A percentile compares a stretch with the other conserved stretches of the same genome.
Evolutionary conservation across 1,139 yeast species (phyloP).

Genomic region (Diutina scorzettiae): DNA sequence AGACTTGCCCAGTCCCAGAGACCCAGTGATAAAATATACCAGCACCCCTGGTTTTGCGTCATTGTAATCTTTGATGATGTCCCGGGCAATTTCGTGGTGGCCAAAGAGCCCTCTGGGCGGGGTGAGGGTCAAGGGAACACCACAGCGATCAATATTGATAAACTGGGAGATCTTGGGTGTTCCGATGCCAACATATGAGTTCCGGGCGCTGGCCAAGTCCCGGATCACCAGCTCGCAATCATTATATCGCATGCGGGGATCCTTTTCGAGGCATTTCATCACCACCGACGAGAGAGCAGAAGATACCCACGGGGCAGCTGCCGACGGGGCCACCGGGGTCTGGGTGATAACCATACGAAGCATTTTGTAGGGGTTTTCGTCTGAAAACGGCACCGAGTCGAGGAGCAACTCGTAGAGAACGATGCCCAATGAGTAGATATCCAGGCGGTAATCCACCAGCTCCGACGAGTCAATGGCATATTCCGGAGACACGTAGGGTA

Average conservation of each 20-base stretch:
- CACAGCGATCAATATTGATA: not conserved
- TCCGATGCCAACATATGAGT: constrained; percentile 10
- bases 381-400: constrained; percentile 34
- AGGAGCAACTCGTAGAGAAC: constrained; percentile 36
- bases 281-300: constrained; percentile 27
- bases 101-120: not conserved
- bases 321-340: constrained; percentile 29
- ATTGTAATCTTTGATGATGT: not conserved
- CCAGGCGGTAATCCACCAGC: constrained; percentile 37
- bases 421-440: constrained; percentile 40
- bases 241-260: constrained; percentile 29
- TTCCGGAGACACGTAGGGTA: constrained; percentile 45
- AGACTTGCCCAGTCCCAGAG: constrained; percentile 39
- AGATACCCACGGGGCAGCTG: constrained; percentile 25
- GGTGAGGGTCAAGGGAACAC: not conserved
- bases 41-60: constrained; percentile 14
- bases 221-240: constrained; percentile 25
- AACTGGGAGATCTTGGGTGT: not conserved
- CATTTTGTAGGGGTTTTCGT: constrained; percentile 29
- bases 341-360: constrained; percentile 31
- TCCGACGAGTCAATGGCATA: constrained; percentile 29
- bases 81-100: not conserved
- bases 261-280: constrained; percentile 33
- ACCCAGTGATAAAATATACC: constrained; percentile 28
- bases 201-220: constrained; percentile 21